Conservation (phyloP, 164 flowering plant genomes). For the Magnolia kwangsiensis region DNA sequence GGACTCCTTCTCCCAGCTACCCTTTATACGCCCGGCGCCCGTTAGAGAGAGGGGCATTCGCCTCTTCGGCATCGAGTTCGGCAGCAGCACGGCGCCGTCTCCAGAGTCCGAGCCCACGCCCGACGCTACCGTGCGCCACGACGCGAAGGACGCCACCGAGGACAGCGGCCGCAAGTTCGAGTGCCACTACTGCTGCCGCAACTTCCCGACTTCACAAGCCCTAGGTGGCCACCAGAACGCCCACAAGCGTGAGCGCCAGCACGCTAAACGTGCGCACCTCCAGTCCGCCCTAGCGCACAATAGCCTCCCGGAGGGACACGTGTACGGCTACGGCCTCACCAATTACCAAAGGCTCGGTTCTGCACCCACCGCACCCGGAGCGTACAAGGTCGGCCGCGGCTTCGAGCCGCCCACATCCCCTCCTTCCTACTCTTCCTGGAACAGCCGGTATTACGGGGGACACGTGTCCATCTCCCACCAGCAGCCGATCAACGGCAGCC, state of each 20-base stretch:
- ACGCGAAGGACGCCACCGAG: constrained; percentile 3
- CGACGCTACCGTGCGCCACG: constrained; percentile 15
- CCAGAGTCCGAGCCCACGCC: constrained; percentile 5
- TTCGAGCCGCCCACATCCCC: constrained; percentile 5
- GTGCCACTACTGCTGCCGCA: constrained; percentile 91
- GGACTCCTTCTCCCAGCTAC: constrained; percentile 89
- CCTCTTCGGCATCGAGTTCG: constrained; percentile 81
- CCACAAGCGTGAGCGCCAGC: constrained; percentile 88
- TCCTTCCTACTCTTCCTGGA: constrained; percentile 26
- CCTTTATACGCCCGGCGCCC: constrained; percentile 69
- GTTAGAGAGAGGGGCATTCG: constrained; percentile 58
- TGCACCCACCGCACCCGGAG: neutral
- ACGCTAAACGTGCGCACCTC: constrained; percentile 80
- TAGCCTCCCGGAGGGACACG: constrained; percentile 31
- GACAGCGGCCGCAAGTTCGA: constrained; percentile 48
- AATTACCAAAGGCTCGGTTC: constrained; percentile 29
- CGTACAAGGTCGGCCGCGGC: constrained; percentile 1
- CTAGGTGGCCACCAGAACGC: constrained; percentile 98
- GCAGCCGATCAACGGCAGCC: constrained; percentile 63
- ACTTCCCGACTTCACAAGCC: constrained; percentile 95
- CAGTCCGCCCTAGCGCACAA: constrained; percentile 63
- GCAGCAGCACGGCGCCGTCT: constrained; percentile 5
- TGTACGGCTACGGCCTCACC: constrained; percentile 41
- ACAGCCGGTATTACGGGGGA: constrained; percentile 1
- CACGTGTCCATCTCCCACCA: neutral